Evolutionary conservation across 2,329 filamentous ascomycete genomes (phyloP), one percentile per base, ranked within the genome.

Genomic region (Penicillium nordicum): DNA sequence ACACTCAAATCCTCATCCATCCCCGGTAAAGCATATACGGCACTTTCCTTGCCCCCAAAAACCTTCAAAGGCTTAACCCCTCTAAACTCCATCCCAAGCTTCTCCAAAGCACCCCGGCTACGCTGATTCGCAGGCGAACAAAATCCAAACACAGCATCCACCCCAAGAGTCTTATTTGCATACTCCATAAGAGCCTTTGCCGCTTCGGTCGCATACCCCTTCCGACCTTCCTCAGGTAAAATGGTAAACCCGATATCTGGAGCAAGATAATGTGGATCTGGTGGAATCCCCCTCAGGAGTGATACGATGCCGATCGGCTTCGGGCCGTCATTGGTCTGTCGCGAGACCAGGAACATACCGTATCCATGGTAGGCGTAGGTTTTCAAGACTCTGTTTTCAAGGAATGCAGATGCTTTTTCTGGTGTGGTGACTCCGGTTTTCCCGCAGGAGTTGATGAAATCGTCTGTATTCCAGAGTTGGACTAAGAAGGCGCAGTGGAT

Each of bases 181-280:
- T 62, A 67, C 4, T 59, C 57, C 25, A 69, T 23, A 21, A 11
- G 67, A 14, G 6, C 58, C 29, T 50, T 50, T 9, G 57, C 59
- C 0, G 67, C 67, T 36, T 68, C 67, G 8, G 67, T 61, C 16
- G 63, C 67, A 51, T 68, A 68, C 4, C 67, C 67, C 40, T 66
- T 68, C 7, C 66, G 61, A 49, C 55, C 65, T 25, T 65, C 55
- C 25, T 66, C 61, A 0, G 65, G 61, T 18, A 68, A 34, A 9
- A 68, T 57, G 4, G 61, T 53, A 53, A 59, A 69, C 18, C 67
- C 65, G 23, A 70, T 53, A 53, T 69, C 67, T 3, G 65, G 66
- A 4, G 60, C 64, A 8, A 44, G 30, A 34, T 60, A 60, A 30
- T 55, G 46, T 21, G 43, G 52, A 10, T 48, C 50, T 12, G 63